phyloP scores from a whole-genome alignment of 1,284 basidiomycete species.

The Ceratobasidium sp. region DNA sequence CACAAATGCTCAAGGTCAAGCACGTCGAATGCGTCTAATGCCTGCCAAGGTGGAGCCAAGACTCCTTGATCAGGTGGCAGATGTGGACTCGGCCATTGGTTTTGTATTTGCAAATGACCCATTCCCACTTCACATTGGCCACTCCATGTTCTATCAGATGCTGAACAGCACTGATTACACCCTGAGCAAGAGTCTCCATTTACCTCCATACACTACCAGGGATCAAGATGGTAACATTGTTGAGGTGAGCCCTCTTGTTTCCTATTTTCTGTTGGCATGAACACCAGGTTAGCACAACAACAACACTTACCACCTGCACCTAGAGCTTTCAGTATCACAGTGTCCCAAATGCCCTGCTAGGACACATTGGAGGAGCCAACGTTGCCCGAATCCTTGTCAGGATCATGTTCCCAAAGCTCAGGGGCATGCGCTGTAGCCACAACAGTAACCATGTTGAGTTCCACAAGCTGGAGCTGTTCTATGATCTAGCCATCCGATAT shows the following conservation, averaged over 20 bases:
- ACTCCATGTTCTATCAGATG: not conserved
- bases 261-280: too few relatives aligned
- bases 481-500: not conserved
- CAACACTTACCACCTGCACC: too few relatives aligned
- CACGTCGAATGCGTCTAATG: not conserved
- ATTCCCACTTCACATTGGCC: not conserved
- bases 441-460: not conserved
- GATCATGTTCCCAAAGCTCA: not conserved
- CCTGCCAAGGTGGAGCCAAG: not conserved
- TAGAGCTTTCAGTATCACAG: too few relatives aligned
- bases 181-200: not conserved
- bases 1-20: not conserved
- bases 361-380: not conserved
- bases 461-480: not conserved
- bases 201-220: not conserved
- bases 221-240: not conserved
- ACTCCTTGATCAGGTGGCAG: not conserved
- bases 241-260: too few relatives aligned
- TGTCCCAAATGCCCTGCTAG: not conserved
- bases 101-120: not conserved
- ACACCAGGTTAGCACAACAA: too few relatives aligned
- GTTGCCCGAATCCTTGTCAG: not conserved
- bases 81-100: not conserved
- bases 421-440: not conserved
- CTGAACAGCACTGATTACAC: not conserved